These are phyloP conservation scores for Corynespora cassiicola DNA, from an alignment of 2,329 filamentous ascomycete species.

Conservation along the genomic window DNA sequence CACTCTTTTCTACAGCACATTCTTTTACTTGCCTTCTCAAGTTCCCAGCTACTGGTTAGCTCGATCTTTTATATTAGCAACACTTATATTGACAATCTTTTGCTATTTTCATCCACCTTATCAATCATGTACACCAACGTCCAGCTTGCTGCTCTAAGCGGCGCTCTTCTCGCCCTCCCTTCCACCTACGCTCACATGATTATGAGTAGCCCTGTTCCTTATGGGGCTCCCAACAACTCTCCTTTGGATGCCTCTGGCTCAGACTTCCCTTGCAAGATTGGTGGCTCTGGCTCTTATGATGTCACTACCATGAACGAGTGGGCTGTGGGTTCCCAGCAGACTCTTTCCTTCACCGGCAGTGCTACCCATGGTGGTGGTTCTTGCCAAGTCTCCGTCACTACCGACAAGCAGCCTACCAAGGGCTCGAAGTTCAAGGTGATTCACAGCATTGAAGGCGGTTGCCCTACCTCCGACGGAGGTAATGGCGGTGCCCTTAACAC, in stretches of 20 bases:
- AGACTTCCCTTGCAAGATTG: constrained; percentile 84
- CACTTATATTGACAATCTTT: too few relatives aligned
- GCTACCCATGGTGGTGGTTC: constrained; percentile 89
- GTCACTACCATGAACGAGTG: constrained; percentile 65
- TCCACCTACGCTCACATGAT: constrained; percentile 75
- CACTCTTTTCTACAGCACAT: too few relatives aligned
- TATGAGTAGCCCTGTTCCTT: constrained; percentile 74
- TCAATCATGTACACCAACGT: too few relatives aligned
- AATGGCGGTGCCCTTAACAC: constrained; percentile 43
- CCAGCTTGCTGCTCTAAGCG: too few relatives aligned
- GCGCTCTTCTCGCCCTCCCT: too few relatives aligned
- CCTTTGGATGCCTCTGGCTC: constrained; percentile 66
- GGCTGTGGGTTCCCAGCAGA: constrained; percentile 65
- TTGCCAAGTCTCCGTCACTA: constrained; percentile 84
- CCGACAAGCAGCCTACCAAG: constrained; percentile 72
- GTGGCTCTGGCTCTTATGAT: constrained; percentile 41
- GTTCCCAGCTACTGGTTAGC: too few relatives aligned
- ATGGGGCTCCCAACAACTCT: constrained; percentile 59
- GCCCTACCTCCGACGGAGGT: too few relatives aligned
- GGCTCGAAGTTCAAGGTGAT: constrained; percentile 84
- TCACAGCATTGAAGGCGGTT: constrained; percentile 85
- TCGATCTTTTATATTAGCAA: too few relatives aligned
- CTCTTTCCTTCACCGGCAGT: constrained; percentile 71
- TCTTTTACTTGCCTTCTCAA: too few relatives aligned
- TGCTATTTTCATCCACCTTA: too few relatives aligned